A percentile compares a stretch with the other conserved stretches of the same genome.
These are phyloP conservation scores for Chiua virens DNA, from an alignment of 768 basidiomycete genomes.

Conservation along the genomic window DNA sequence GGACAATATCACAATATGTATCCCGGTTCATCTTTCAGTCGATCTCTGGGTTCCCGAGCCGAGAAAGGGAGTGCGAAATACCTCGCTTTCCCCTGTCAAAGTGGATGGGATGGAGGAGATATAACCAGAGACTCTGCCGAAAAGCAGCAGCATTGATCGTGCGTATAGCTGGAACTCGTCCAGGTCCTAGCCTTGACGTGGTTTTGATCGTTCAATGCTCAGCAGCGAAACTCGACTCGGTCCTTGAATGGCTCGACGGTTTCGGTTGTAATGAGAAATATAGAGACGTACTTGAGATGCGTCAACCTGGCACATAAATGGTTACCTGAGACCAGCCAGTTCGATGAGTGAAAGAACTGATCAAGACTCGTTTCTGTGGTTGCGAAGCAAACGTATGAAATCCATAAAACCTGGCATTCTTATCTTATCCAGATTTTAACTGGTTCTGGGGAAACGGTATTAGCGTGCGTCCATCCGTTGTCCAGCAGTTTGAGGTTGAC, in stretches of 20 bases:
- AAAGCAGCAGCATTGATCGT: too few relatives aligned
- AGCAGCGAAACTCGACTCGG: not conserved
- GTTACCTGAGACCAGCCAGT: not conserved
- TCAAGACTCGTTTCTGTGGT: constrained; percentile 4
- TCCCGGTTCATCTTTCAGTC: too few relatives aligned
- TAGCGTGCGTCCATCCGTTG: not conserved
- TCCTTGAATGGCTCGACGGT: constrained; percentile 1
- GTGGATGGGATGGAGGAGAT: too few relatives aligned
- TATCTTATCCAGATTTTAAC: constrained; percentile 1
- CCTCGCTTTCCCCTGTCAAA: too few relatives aligned
- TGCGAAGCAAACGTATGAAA: constrained; percentile 4
- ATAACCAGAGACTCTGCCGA: too few relatives aligned
- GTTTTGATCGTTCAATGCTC: not conserved
- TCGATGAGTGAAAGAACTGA: not conserved
- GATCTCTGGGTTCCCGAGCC: too few relatives aligned
- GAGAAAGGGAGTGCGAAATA: too few relatives aligned
- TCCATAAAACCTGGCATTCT: too few relatives aligned
- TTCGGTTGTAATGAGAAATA: constrained; percentile 1
- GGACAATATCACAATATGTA: too few relatives aligned
- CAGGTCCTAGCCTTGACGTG: too few relatives aligned
- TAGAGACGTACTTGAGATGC: not conserved
- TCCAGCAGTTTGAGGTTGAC: not conserved
- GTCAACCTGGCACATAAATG: constrained; percentile 6
- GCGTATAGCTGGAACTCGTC: too few relatives aligned
- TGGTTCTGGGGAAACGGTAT: constrained; percentile 17